phyloP scores from a whole-genome alignment of 805 yeast species.

The Ogataea thermomethanolica region DNA sequence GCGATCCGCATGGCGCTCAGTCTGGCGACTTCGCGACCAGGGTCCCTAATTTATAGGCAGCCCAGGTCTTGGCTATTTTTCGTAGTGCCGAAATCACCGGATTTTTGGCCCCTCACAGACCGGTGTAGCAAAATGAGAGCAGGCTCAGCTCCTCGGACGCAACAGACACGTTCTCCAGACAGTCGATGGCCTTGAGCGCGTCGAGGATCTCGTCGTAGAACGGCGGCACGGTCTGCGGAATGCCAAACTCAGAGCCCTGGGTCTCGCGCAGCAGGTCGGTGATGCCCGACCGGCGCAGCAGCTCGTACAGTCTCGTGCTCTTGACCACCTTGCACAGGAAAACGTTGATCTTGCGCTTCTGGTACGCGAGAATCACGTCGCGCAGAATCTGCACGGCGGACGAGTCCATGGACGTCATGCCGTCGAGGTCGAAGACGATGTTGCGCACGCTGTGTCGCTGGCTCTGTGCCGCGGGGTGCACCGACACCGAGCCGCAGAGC shows the following conservation, averaged over 20 bases:
- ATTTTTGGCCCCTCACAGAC: not conserved
- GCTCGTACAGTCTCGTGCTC: conserved; percentile 41
- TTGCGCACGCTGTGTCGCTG: conserved; percentile 41
- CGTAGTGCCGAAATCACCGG: conserved; percentile 8
- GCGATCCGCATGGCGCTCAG: conserved; percentile 1
- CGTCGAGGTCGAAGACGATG: conserved; percentile 73
- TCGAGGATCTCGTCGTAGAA: conserved; percentile 53
- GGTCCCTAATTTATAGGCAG: not conserved
- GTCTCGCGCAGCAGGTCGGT: conserved; percentile 30
- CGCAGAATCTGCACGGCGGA: conserved; percentile 70
- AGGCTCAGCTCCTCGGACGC: conserved; percentile 15
- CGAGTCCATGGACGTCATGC: conserved; percentile 78
- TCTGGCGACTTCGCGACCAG: not conserved
- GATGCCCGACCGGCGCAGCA: conserved; percentile 57
- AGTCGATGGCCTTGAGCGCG: conserved; percentile 48
- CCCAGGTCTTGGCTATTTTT: not conserved
- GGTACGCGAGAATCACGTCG: conserved; percentile 58
- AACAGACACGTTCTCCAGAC: conserved; percentile 26
- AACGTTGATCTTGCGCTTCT: conserved; percentile 51
- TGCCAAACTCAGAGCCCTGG: conserved; percentile 27
- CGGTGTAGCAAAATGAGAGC: conserved; percentile 11
- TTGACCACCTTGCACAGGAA: conserved; percentile 60
- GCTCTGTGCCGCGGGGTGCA: conserved; percentile 59
- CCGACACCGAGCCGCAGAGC: conserved; percentile 65
- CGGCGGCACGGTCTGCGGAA: conserved; percentile 35